Evolutionary conservation across 192 early-diverging fungal species (phyloP), one percentile per base, ranked within the genome.

Genomic region (Podila horticola): DNA sequence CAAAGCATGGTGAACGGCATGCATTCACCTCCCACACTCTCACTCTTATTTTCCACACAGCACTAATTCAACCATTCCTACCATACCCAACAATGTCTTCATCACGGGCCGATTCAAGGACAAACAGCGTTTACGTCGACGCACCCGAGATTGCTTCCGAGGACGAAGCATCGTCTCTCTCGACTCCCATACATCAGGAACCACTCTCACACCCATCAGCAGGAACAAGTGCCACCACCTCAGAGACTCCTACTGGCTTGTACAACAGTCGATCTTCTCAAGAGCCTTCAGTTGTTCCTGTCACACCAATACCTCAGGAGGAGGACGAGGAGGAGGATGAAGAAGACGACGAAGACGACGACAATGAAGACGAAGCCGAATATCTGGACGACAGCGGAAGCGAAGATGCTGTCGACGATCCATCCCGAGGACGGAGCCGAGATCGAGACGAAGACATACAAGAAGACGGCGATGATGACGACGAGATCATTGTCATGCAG

Each of bases 91-190:
- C 41, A 11, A 67, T 67, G 66, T 55, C 66, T 11, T 33, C 31
- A 24, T 22, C 29, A 17, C 58, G 57, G 11, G 13, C 3, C 28
- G 36, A 60, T 29, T 69, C 67, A 22, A 69, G 67, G 52, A 60
- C 67, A 57, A 69, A 67, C 52, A 67, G 67, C 41, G 58, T 69
- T 58, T 69, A 69, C 38, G 58, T 69, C 17, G 67, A 69, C 28
- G 67, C 67, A 58, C 67, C 67, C 33, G 67, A 69, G 58, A 60
- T 60, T 22, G 26, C 34, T 24, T n/a, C 38, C 8, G 58, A 45
- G 36, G 22, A 28, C 13, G n/a, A 17, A 13, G 57, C 17, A 29
- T 31, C 19, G 8, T 20, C 31, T 9, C 24, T 9, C 17, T 28
- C 24, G 4, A 33, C 11, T 33, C 7, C 36, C 9, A n/a, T 33